These are phyloP conservation scores for Lathyrus sativus DNA, from an alignment of 306 rosid genomes.

Conservation along the genomic window DNA sequence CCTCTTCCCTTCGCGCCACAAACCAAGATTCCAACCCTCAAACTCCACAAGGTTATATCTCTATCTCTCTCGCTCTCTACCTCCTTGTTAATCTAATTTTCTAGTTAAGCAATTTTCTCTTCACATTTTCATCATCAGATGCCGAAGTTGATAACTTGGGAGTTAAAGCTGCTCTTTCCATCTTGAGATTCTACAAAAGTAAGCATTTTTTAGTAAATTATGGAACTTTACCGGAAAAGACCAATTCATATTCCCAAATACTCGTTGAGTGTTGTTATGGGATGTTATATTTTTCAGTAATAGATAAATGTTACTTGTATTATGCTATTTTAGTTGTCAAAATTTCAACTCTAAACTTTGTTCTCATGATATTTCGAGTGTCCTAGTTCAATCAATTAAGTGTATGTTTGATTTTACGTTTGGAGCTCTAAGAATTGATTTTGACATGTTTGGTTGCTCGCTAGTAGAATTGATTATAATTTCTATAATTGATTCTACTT, in stretches of 20 bases:
- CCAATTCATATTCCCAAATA: not conserved
- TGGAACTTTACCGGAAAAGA: not conserved
- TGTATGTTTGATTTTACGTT: no score
- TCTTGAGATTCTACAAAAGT: conserved; percentile 82
- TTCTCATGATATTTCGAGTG: no score
- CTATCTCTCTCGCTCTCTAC: not conserved
- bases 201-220: not conserved
- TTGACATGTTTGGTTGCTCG: no score
- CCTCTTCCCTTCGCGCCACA: conserved; percentile 26
- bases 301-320: not conserved
- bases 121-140: conserved; percentile 35
- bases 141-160: conserved; percentile 55
- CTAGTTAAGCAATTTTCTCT: not conserved
- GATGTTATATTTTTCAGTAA: not conserved
- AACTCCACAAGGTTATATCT: conserved; percentile 49
- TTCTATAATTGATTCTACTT: no score
- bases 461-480: no score
- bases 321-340: no score
- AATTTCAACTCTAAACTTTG: no score
- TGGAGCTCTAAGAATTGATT: no score
- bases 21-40: conserved; percentile 44
- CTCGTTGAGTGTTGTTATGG: not conserved
- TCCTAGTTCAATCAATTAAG: no score
- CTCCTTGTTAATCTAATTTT: not conserved
- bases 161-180: conserved; percentile 63